Conservation (phyloP, 805 yeast species). For the Diddensiella caesifluorescens region DNA sequence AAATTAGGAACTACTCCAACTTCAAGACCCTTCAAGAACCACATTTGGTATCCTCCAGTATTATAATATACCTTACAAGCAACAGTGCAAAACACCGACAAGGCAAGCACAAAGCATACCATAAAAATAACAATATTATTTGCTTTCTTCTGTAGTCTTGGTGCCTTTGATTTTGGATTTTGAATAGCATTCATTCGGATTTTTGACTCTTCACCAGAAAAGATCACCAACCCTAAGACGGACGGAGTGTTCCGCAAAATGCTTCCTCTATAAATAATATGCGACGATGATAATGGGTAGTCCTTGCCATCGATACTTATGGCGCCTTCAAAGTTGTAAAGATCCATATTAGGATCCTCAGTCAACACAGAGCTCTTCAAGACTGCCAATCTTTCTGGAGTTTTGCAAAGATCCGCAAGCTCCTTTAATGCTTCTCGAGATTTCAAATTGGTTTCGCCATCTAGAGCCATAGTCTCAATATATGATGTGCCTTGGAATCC, state of each 20-base stretch:
- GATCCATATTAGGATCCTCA: slow-evolving; percentile 89
- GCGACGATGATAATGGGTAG: slow-evolving; percentile 69
- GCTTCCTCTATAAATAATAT: slow-evolving; percentile 87
- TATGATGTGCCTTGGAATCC: slow-evolving; percentile 61
- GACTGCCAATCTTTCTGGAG: slow-evolving; percentile 42
- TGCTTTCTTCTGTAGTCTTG: slow-evolving; percentile 78
- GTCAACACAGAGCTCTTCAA: slow-evolving; percentile 47
- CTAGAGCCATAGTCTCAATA: slow-evolving; percentile 94
- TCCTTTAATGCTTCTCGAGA: slow-evolving; percentile 63
- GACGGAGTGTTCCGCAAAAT: slow-evolving; percentile 77
- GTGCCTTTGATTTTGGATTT: slow-evolving; percentile 88
- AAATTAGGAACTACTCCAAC: slow-evolving; percentile 84
- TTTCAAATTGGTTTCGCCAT: slow-evolving; percentile 94
- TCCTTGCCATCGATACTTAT: slow-evolving; percentile 35
- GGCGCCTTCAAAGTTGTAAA: slow-evolving; percentile 84
- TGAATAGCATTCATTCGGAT: slow-evolving; percentile 91
- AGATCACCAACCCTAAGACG: slow-evolving; percentile 74
- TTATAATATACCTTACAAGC: slow-evolving; percentile 58
- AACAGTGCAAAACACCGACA: slow-evolving; percentile 77
- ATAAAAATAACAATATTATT: slow-evolving; percentile 80
- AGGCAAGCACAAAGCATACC: slow-evolving; percentile 71
- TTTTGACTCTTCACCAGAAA: slow-evolving; percentile 94
- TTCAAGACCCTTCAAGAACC: slow-evolving; percentile 72
- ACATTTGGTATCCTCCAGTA: slow-evolving; percentile 40
- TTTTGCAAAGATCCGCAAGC: slow-evolving; percentile 46